Percentiles rank a stretch among this genome's conserved stretches.
Conservation (phyloP, 139 green algal genomes). For the Tetradesmus obliquus region DNA sequence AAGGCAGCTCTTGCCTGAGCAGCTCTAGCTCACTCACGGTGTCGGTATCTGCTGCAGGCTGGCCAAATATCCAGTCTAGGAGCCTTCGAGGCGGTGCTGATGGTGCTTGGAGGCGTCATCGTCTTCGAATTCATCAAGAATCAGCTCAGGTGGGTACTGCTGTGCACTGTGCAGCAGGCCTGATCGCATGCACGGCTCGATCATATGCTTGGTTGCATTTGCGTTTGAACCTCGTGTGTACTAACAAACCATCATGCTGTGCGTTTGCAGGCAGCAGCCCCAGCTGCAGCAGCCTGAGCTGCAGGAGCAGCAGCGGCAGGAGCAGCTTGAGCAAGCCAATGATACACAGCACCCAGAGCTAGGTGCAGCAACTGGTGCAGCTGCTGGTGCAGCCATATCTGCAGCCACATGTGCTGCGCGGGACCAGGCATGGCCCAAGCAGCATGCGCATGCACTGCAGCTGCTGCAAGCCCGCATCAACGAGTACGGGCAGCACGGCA, state of each 20-base stretch:
- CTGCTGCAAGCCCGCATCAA: background rate
- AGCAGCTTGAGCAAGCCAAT: background rate
- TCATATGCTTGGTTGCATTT: background rate
- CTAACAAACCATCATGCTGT: background rate
- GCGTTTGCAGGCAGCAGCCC: background rate
- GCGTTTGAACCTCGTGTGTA: background rate
- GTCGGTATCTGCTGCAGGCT: background rate
- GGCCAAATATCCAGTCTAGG: background rate
- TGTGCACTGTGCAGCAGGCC: background rate
- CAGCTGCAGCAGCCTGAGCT: background rate
- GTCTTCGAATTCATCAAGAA: background rate
- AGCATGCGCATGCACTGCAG: background rate
- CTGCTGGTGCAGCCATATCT: slow-evolving; percentile 48
- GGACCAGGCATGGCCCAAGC: background rate
- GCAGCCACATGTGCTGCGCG: background rate
- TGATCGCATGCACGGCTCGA: background rate
- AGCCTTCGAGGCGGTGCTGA: background rate
- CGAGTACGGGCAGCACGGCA: background rate
- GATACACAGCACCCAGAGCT: slow-evolving; percentile 8
- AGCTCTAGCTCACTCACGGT: background rate
- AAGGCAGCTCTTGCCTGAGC: background rate
- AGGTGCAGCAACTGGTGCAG: slow-evolving; percentile 9
- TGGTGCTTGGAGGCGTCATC: slow-evolving; percentile 8
- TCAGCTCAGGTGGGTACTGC: background rate
- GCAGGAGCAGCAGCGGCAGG: slow-evolving; percentile 1